These are phyloP conservation scores for Rugosomyces carneus DNA, from an alignment of 1,284 basidiomycete genomes.

Conservation along the genomic window DNA sequence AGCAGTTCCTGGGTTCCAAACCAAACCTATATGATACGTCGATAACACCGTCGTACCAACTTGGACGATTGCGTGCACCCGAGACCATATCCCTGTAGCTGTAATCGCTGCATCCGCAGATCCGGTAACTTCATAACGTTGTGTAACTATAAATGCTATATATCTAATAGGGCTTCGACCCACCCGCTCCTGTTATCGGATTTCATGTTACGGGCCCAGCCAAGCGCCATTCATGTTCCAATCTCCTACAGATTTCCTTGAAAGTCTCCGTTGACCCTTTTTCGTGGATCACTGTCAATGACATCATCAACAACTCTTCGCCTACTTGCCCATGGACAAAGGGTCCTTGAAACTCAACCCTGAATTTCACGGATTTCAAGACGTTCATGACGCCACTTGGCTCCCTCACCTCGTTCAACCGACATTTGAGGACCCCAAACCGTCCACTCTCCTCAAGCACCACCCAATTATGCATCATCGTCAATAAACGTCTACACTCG, in stretches of 20 bases:
- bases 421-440: slow-evolving; percentile 63
- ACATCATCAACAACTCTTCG: slow-evolving; percentile 46
- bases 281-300: slow-evolving; percentile 72
- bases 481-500: slow-evolving; percentile 70
- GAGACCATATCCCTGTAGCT: neutral
- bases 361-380: slow-evolving; percentile 68
- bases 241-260: slow-evolving; percentile 62
- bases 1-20: neutral
- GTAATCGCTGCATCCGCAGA: neutral
- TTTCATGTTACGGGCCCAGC: slow-evolving; percentile 17
- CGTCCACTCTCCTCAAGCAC: slow-evolving; percentile 60
- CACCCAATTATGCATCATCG: slow-evolving; percentile 65
- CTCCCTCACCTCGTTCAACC: slow-evolving; percentile 53
- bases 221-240: slow-evolving; percentile 71
- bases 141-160: neutral
- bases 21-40: neutral
- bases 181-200: neutral
- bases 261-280: slow-evolving; percentile 81
- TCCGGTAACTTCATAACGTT: neutral
- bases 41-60: neutral
- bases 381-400: slow-evolving; percentile 48
- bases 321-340: slow-evolving; percentile 24
- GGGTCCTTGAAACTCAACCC: slow-evolving; percentile 62
- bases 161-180: no score
- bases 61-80: neutral